Percentiles rank a stretch among this genome's conserved stretches.
These are phyloP conservation scores for Aschersonia sp. DNA, from an alignment of 2,329 filamentous ascomycete genomes.

Conservation along the genomic window DNA sequence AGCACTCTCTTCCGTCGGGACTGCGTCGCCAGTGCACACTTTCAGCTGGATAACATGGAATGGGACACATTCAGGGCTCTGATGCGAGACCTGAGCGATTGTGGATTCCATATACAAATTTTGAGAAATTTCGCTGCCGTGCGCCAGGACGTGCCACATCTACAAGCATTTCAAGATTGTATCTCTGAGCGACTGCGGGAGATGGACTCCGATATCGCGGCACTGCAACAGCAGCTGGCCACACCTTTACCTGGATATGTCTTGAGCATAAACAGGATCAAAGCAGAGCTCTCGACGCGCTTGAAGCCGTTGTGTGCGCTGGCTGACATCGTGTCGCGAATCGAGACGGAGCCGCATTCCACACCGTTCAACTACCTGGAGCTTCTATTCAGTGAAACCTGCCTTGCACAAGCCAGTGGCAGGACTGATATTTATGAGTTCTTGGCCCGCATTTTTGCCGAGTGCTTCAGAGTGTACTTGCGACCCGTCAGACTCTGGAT, in stretches of 20 bases:
- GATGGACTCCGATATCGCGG: constrained; percentile 45
- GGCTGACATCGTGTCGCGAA: constrained; percentile 43
- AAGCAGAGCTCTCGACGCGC: constrained; percentile 38
- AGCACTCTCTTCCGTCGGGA: constrained; percentile 52
- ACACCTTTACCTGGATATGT: constrained; percentile 35
- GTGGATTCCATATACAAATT: constrained; percentile 27
- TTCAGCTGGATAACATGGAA: constrained; percentile 32
- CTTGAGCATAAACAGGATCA: constrained; percentile 52
- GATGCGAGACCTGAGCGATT: constrained; percentile 30
- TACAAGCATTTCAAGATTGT: constrained; percentile 59
- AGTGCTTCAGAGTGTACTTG: constrained; percentile 71
- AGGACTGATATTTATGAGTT: constrained; percentile 46
- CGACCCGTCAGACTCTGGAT: constrained; percentile 74
- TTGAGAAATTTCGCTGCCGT: constrained; percentile 29
- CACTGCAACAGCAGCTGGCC: constrained; percentile 46
- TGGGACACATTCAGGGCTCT: constrained; percentile 35
- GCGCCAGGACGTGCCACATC: constrained; percentile 36
- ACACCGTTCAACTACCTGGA: constrained; percentile 65
- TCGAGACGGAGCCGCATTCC: constrained; percentile 32
- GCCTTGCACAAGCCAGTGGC: constrained; percentile 54
- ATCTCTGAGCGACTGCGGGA: constrained; percentile 38
- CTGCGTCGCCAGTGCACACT: constrained; percentile 22
- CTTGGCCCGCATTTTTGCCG: constrained; percentile 57
- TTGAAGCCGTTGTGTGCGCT: constrained; percentile 45
- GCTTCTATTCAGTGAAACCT: constrained; percentile 56